These are phyloP conservation scores for Candolleomyces eurysporus DNA, from an alignment of 768 basidiomycete genomes.

Conservation along the genomic window DNA sequence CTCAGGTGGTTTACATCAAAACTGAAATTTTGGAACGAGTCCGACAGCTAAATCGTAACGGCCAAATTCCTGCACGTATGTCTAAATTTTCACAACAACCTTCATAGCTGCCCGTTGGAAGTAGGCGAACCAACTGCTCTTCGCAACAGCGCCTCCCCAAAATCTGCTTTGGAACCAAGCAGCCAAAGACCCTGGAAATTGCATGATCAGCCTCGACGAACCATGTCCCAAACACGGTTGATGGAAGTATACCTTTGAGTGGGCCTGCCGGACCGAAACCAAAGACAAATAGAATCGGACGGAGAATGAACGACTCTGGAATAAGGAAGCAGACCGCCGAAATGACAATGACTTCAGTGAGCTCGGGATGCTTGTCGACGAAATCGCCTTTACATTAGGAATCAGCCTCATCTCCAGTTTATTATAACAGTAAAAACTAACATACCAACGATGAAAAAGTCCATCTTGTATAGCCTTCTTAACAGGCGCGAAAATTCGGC, in stretches of 20 bases:
- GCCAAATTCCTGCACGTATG: too few relatives aligned
- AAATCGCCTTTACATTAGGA: slow-evolving; percentile 28
- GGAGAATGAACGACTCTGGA: slow-evolving; percentile 26
- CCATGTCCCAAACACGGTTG: neutral
- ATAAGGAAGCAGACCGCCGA: slow-evolving; percentile 22
- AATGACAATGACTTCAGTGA: slow-evolving; percentile 22
- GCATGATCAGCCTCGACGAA: neutral
- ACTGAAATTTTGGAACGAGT: too few relatives aligned
- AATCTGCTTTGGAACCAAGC: slow-evolving; percentile 34
- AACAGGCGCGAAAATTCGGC: too few relatives aligned
- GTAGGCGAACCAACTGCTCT: slow-evolving; percentile 31
- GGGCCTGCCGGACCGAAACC: slow-evolving; percentile 35
- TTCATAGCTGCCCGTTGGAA: slow-evolving; percentile 9
- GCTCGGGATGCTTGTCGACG: slow-evolving; percentile 31
- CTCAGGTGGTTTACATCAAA: too few relatives aligned
- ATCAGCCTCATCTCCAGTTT: neutral
- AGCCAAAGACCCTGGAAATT: slow-evolving; percentile 27
- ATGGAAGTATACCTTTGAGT: slow-evolving; percentile 22
- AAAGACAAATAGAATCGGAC: slow-evolving; percentile 28
- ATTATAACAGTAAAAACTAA: neutral
- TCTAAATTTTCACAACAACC: neutral
- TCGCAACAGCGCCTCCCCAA: slow-evolving; percentile 26
- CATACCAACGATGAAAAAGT: slow-evolving; percentile 7
- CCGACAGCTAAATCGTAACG: too few relatives aligned
- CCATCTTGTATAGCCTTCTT: too few relatives aligned